Percentiles rank a stretch among this genome's conserved stretches.
These are phyloP conservation scores for Backusella psychrophila DNA, from an alignment of 192 early-diverging fungal genomes.

Conservation along the genomic window DNA sequence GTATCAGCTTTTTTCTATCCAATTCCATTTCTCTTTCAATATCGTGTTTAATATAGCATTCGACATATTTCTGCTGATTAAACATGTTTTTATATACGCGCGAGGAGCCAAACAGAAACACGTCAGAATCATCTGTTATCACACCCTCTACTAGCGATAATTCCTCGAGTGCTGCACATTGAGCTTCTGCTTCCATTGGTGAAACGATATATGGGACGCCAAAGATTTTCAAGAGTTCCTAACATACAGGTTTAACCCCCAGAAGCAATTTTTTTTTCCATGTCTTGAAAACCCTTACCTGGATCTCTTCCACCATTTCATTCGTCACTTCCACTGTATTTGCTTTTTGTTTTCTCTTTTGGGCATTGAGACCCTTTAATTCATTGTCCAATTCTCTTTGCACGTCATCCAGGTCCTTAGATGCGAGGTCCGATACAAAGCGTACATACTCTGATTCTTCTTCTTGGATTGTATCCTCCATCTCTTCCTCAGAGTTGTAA, in stretches of 20 bases:
- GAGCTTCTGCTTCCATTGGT: conserved; percentile 97
- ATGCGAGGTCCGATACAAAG: conserved; percentile 54
- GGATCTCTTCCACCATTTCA: conserved; percentile 74
- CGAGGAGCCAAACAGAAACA: conserved; percentile 87
- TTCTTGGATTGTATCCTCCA: neutral
- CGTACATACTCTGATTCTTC: conserved; percentile 67
- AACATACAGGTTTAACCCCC: neutral
- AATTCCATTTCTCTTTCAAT: conserved; percentile 69
- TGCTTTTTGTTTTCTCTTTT: conserved; percentile 54
- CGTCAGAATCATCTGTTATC: conserved; percentile 96
- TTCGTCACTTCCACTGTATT: conserved; percentile 62
- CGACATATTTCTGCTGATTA: conserved; percentile 84
- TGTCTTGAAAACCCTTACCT: conserved; percentile 32
- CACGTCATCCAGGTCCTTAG: conserved; percentile 40
- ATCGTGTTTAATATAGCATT: conserved; percentile 69
- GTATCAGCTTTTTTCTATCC: conserved; percentile 68
- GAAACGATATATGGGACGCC: conserved; percentile 92
- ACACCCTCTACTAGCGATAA: conserved; percentile 85
- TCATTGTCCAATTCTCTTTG: conserved; percentile 49
- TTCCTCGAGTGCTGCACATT: conserved; percentile 77
- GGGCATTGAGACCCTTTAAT: conserved; percentile 44
- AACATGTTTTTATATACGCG: conserved; percentile 94
- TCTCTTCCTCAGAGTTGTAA: conserved; percentile 34
- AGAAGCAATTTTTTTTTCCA: neutral
- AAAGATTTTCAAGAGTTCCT: conserved; percentile 84